These are phyloP conservation scores for Backusella luteola DNA, from an alignment of 192 early-diverging fungal genomes.

Conservation along the genomic window DNA sequence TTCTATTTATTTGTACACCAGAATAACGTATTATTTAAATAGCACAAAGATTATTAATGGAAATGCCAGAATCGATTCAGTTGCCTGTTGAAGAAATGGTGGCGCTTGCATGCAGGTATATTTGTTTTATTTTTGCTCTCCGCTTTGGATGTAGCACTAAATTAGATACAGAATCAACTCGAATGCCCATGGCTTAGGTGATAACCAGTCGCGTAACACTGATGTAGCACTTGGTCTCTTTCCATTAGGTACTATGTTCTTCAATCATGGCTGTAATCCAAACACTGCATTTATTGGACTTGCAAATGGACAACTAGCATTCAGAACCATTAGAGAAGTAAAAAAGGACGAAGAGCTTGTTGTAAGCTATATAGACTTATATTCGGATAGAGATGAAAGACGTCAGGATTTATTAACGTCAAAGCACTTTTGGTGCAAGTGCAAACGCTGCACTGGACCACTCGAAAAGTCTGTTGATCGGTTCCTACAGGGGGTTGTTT, in stretches of 20 bases:
- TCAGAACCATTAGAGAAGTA: constrained; percentile 60
- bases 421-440: constrained; percentile 80
- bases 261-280: constrained; percentile 74
- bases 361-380: constrained; percentile 71
- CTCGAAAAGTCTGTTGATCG: constrained; percentile 69
- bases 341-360: constrained; percentile 57
- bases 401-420: constrained; percentile 62
- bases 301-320: constrained; percentile 49
- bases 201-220: constrained; percentile 40
- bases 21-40: constrained; percentile 28
- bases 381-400: constrained; percentile 66
- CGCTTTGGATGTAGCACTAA: background rate
- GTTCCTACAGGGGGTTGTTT: constrained; percentile 67
- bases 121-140: constrained; percentile 41
- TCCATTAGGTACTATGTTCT: constrained; percentile 68
- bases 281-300: constrained; percentile 68
- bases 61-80: constrained; percentile 26
- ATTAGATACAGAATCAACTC: constrained; percentile 54
- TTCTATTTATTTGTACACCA: background rate
- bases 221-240: constrained; percentile 66
- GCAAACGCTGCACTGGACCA: constrained; percentile 59
- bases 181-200: constrained; percentile 58
- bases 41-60: constrained; percentile 49
- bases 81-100: constrained; percentile 41
- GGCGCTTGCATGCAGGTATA: constrained; percentile 34